Conservation (phyloP, 140 eudicot species). For the Erigeron philadelphicus region DNA sequence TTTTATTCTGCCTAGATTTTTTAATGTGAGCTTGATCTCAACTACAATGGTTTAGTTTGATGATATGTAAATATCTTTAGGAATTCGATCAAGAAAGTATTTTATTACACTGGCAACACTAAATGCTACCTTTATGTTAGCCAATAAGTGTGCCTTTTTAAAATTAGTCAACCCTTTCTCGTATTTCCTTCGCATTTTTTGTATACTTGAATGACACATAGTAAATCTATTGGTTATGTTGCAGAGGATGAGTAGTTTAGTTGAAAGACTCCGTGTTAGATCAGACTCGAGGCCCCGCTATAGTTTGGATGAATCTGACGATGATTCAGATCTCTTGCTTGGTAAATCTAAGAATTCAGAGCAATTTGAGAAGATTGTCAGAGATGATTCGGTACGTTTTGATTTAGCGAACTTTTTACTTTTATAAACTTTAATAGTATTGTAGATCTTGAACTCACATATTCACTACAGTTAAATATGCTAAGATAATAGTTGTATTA, state of each 20-base stretch:
- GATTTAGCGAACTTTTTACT: slow-evolving; percentile 4
- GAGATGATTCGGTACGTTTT: slow-evolving; percentile 65
- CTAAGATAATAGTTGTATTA: not conserved
- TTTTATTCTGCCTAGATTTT: not conserved
- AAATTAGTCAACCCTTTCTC: not conserved
- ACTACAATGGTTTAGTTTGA: not conserved
- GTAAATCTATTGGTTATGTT: slow-evolving; percentile 16
- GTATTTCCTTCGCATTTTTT: slow-evolving; percentile 3
- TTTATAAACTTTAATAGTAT: not conserved
- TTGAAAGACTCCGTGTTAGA: slow-evolving; percentile 92
- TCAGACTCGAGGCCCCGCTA: slow-evolving; percentile 81
- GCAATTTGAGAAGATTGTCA: slow-evolving; percentile 50
- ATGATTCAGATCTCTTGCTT: slow-evolving; percentile 50
- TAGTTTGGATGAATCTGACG: slow-evolving; percentile 76
- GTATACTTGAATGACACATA: not conserved
- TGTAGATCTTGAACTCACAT: not conserved
- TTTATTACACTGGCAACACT: no score
- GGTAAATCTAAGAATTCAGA: slow-evolving; percentile 40
- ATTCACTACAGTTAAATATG: slow-evolving; percentile 2
- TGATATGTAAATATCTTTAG: no score
- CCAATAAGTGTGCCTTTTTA: not conserved
- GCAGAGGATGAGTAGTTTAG: slow-evolving; percentile 86
- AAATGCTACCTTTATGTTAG: no score
- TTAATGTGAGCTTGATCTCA: not conserved
- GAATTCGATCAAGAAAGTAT: no score